Conservation (phyloP, 371 early-diverging fungal genomes). For the Mortierella sp. region DNA sequence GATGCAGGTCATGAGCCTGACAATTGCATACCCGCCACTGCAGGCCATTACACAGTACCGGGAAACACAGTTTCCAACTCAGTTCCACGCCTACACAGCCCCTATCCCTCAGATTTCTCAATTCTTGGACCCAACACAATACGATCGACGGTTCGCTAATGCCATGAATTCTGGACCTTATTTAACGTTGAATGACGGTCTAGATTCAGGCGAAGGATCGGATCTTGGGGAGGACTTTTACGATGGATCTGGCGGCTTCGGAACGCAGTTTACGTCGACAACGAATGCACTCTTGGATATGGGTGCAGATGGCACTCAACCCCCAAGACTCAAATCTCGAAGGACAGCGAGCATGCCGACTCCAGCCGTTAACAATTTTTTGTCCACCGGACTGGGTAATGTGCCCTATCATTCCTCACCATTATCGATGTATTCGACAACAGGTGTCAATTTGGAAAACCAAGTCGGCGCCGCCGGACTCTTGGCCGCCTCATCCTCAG, state of each 20-base stretch:
- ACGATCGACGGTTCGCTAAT: conserved; percentile 44
- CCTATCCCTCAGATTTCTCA: conserved; percentile 56
- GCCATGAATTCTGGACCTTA: conserved; percentile 34
- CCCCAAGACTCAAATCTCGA: conserved; percentile 48
- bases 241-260: conserved; percentile 31
- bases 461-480: conserved; percentile 19
- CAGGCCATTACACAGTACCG: conserved; percentile 51
- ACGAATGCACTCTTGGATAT: conserved; percentile 50
- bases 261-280: conserved; percentile 34
- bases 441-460: conserved; percentile 33
- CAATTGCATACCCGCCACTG: conserved; percentile 54
- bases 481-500: conserved; percentile 17
- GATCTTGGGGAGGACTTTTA: conserved; percentile 52
- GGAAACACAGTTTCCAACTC: conserved; percentile 53
- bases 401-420: conserved; percentile 51
- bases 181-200: conserved; percentile 37
- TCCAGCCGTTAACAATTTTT: conserved; percentile 50
- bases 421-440: conserved; percentile 54
- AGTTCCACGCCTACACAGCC: conserved; percentile 55
- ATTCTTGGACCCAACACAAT: conserved; percentile 52
- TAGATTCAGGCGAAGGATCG: conserved; percentile 47
- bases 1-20: conserved; percentile 63
- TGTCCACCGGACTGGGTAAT: conserved; percentile 32
- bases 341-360: conserved; percentile 57
- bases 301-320: conserved; percentile 38